Base-by-base conservation (phyloP, 2,329 filamentous ascomycete genomes). In the Didymella keratinophila region DNA sequence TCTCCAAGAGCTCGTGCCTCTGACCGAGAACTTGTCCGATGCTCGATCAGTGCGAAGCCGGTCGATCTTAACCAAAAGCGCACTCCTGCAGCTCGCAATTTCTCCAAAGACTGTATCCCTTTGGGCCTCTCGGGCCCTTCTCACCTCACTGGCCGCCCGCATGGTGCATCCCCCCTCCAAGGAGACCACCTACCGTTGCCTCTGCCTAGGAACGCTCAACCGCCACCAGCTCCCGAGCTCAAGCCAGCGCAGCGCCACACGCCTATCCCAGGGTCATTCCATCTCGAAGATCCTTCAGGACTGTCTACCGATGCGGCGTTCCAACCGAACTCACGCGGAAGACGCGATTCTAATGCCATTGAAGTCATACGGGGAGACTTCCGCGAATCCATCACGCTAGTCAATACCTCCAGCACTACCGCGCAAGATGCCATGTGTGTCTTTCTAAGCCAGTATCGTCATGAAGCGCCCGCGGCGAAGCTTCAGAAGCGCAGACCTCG, bases 171-270 rank as follows among this genome's bases (percentile, higher is more conserved):
- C 43, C 52, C 28, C 11, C 45, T 55, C n/a, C 36, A 44, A 37
- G 28, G 27, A 27, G 39, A 21, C 28, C 52, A 28, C 10, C 21
- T 55, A 2, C 28, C 37, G 2, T 45, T 45, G 14, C 52, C 52
- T 23, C 36, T 56, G 23, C 2, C n/a, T 3, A 30, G 4, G 2
- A 30, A 28, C 23, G 3, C 16, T n/a, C 7, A 30, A 6, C 21
- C 41, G 3, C 53, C 50, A 14, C 32, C 56, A n/a, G 20, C 41
- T 21, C 46, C 56, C 7, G 18, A 43, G 9, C 39, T 47, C 41
- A 58, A 8, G 43, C 45, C 44, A 32, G 49, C 53, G 39, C 44
- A 41, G n/a, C 6, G 21, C 18, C 16, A 25, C 9, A 18, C 23
- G 1, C 25, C 41, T 6, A 4, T 44, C 5, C 45, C 56, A 7